These are phyloP conservation scores for Boletus sp. DNA, from an alignment of 1,284 basidiomycete genomes.

Conservation along the genomic window DNA sequence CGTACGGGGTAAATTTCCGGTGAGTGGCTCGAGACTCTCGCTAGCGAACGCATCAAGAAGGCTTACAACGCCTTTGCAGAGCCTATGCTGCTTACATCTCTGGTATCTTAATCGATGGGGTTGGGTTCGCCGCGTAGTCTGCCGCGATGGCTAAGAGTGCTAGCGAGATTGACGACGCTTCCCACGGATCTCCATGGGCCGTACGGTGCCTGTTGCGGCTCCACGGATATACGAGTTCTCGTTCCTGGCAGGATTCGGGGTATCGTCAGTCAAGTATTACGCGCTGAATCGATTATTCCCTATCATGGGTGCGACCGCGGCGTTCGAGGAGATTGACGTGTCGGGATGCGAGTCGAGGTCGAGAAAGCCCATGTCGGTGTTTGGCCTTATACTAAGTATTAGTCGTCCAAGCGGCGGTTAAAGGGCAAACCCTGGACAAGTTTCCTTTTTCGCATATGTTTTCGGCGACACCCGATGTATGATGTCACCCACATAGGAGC, in stretches of 20 bases:
- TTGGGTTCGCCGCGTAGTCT: conserved; percentile 70
- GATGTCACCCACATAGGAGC: conserved; percentile 29
- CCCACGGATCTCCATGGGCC: conserved; percentile 31
- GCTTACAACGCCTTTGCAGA: conserved; percentile 31
- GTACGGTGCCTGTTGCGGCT: conserved; percentile 57
- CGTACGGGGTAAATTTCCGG: conserved; percentile 70
- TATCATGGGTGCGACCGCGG: conserved; percentile 45
- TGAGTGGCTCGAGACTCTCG: conserved; percentile 24
- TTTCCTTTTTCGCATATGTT: conserved; percentile 18
- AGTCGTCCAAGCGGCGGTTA: neutral
- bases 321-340: conserved; percentile 64
- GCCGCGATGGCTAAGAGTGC: too few species aligned
- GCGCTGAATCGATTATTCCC: conserved; percentile 57
- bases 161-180: neutral
- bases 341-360: conserved; percentile 31
- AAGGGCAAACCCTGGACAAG: neutral
- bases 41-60: neutral
- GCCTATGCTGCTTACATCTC: conserved; percentile 70
- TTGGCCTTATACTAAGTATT: neutral
- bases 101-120: conserved; percentile 80
- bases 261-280: conserved; percentile 64
- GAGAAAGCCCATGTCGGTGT: neutral
- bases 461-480: conserved; percentile 26
- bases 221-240: conserved; percentile 70
- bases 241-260: conserved; percentile 76